Conservation (phyloP, 78 protist genomes). For the Dictyostelium intermedium region DNA sequence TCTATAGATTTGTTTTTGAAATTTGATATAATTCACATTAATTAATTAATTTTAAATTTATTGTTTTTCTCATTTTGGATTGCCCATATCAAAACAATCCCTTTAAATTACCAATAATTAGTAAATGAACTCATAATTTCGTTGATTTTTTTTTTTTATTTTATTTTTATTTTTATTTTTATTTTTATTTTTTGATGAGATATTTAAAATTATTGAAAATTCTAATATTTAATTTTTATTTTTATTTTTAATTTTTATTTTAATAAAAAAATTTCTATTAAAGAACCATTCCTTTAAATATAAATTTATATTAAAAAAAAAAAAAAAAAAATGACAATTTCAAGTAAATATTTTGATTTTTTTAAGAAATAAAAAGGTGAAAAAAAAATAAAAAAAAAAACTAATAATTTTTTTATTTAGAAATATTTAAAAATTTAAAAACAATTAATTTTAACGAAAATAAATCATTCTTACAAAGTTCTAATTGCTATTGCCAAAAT, state of each 20-base stretch:
- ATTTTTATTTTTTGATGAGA: not conserved
- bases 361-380: too few relatives aligned
- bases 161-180: too few relatives aligned
- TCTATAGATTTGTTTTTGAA: not conserved
- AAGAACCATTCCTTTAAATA: too few relatives aligned
- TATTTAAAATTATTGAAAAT: not conserved
- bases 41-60: not conserved
- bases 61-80: not conserved
- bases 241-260: too few relatives aligned
- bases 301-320: too few relatives aligned
- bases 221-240: not conserved
- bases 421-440: not conserved
- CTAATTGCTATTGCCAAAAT: not conserved
- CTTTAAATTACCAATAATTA: not conserved
- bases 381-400: too few relatives aligned
- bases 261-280: too few relatives aligned
- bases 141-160: not conserved
- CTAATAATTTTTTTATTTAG: not conserved
- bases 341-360: not conserved
- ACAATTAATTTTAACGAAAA: not conserved
- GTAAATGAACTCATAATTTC: not conserved
- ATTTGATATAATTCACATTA: not conserved
- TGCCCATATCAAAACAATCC: not conserved
- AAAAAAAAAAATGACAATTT: not conserved
- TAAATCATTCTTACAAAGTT: not conserved